These are phyloP conservation scores for Davidsoniella neocaledoniae DNA, from an alignment of 2,329 filamentous ascomycete species.

Conservation along the genomic window DNA sequence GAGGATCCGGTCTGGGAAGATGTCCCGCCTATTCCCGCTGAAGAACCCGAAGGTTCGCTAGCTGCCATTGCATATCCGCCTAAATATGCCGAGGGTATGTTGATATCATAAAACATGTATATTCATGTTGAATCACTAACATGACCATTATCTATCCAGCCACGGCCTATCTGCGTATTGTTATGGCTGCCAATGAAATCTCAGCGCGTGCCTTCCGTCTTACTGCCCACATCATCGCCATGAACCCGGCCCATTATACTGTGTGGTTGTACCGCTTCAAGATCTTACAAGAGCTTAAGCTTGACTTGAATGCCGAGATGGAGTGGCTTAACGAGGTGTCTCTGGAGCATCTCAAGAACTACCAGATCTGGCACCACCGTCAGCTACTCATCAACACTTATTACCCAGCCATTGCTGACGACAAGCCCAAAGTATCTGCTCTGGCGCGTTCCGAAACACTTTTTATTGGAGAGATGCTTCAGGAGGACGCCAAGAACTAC, in stretches of 20 bases:
- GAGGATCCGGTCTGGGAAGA: slow-evolving; percentile 63
- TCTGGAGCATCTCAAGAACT: slow-evolving; percentile 81
- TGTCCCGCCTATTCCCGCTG: slow-evolving; percentile 63
- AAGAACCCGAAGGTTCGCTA: slow-evolving; percentile 69
- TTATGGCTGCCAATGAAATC: slow-evolving; percentile 80
- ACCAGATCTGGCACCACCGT: slow-evolving; percentile 85
- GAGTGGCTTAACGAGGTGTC: slow-evolving; percentile 75
- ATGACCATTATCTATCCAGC: slow-evolving; percentile 27
- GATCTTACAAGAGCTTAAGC: slow-evolving; percentile 50
- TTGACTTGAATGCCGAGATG: slow-evolving; percentile 55
- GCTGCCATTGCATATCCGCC: slow-evolving; percentile 85
- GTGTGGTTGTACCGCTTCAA: slow-evolving; percentile 93
- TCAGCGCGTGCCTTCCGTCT: slow-evolving; percentile 62
- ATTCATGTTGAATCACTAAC: too few species aligned
- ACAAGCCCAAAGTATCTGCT: slow-evolving; percentile 34
- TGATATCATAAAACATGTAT: slow-evolving; percentile 8
- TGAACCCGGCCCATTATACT: slow-evolving; percentile 97
- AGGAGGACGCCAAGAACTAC: slow-evolving; percentile 86
- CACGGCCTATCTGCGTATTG: slow-evolving; percentile 79
- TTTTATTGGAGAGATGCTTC: slow-evolving; percentile 69
- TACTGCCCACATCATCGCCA: slow-evolving; percentile 74
- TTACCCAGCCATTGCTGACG: slow-evolving; percentile 42
- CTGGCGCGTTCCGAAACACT: slow-evolving; percentile 50
- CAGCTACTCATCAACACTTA: slow-evolving; percentile 47
- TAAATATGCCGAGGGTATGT: slow-evolving; percentile 63